phyloP scores from a whole-genome alignment of 164 flowering plant genomes.

The Malania oleifera region DNA sequence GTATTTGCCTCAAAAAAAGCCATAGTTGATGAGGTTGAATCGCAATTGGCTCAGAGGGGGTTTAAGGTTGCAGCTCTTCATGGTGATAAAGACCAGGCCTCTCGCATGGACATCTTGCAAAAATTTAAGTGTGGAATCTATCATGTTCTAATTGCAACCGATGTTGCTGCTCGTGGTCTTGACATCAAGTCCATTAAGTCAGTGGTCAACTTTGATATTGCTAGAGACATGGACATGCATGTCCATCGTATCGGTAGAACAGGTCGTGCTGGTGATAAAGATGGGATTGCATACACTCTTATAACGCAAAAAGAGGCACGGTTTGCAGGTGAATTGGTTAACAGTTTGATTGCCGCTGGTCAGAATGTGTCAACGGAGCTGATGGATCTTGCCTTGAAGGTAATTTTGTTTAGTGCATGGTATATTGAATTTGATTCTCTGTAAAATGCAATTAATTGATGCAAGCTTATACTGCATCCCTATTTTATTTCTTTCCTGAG shows the following conservation, averaged over 20 bases:
- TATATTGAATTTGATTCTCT: not conserved
- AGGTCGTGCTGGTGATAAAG: constrained; percentile 99
- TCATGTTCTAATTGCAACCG: constrained; percentile 92
- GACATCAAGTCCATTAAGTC: constrained; percentile 90
- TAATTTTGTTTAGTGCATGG: constrained; percentile 22
- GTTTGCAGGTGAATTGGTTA: constrained; percentile 95
- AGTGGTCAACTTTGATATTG: constrained; percentile 92
- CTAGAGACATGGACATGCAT: constrained; percentile 97
- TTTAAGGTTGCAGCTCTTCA: constrained; percentile 91
- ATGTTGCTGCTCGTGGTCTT: constrained; percentile 98
- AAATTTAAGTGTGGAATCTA: constrained; percentile 76
- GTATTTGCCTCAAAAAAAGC: constrained; percentile 91
- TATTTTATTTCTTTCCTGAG: not conserved
- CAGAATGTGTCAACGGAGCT: constrained; percentile 83
- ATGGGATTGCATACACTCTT: constrained; percentile 88
- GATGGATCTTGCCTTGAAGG: constrained; percentile 99
- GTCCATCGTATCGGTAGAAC: constrained; percentile 99
- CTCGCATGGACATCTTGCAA: constrained; percentile 80
- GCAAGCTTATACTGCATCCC: not conserved
- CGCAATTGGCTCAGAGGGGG: constrained; percentile 52
- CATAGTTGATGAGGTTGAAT: constrained; percentile 80
- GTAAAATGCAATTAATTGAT: not conserved
- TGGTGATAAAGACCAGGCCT: constrained; percentile 98
- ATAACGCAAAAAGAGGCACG: constrained; percentile 88
- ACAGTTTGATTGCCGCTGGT: constrained; percentile 94